Percentiles rank a stretch among this genome's conserved stretches.
Conservation (phyloP, 331 rosid genomes). For the Phaseolus coccineus region DNA sequence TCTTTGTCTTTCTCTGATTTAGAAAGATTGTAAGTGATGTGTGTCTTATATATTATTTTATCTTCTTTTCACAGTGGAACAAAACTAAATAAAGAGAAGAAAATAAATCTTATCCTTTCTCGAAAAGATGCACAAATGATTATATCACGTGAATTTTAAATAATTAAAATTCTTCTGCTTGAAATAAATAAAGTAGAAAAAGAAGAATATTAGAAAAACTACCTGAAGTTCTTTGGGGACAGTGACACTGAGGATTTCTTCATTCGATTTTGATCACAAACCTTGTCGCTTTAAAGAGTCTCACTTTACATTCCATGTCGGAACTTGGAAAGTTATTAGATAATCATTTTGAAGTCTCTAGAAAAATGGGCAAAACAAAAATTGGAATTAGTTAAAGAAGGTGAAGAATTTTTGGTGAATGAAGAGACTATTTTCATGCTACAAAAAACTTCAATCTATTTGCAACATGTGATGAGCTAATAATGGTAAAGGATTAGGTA, state of each 20-base stretch:
- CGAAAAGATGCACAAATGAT: no score
- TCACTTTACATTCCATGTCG: constrained; percentile 35
- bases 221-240: background rate
- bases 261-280: constrained; percentile 35
- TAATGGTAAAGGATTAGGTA: background rate
- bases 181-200: background rate
- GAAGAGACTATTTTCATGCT: background rate
- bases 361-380: constrained; percentile 28
- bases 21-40: no score
- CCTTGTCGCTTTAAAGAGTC: constrained; percentile 7
- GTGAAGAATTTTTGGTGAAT: background rate
- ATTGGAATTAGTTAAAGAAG: background rate
- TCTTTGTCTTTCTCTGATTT: no score
- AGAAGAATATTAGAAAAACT: background rate
- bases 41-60: no score
- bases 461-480: constrained; percentile 31
- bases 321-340: constrained; percentile 26
- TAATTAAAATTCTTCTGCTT: background rate
- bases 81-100: no score
- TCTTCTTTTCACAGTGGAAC: no score
- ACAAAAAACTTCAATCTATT: background rate
- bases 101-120: no score
- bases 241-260: constrained; percentile 1
- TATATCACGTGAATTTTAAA: background rate
- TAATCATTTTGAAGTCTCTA: constrained; percentile 27